phyloP scores from a whole-genome alignment of 495 filamentous ascomycete species.

The Penicillium parvum region DNA sequence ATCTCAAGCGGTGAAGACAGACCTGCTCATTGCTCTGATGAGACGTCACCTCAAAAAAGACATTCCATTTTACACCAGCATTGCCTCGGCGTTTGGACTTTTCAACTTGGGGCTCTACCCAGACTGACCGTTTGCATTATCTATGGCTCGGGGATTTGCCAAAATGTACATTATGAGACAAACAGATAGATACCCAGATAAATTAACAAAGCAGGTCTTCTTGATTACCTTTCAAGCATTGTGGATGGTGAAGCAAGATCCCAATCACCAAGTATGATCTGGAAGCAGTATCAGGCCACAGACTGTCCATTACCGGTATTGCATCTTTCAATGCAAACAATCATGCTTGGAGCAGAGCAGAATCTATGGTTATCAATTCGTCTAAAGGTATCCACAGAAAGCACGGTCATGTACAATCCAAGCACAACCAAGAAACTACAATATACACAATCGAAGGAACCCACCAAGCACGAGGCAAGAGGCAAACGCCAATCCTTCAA shows the following conservation, averaged over 20 bases:
- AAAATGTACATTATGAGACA: constrained; percentile 16
- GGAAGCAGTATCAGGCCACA: no score
- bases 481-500: constrained; percentile 8
- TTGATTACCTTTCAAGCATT: no score
- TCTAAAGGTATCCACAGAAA: constrained; percentile 21
- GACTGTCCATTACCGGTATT: no score
- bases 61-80: constrained; percentile 9
- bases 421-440: constrained; percentile 12
- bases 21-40: no score
- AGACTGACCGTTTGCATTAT: not conserved
- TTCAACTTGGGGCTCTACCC: not conserved
- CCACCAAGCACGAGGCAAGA: not conserved
- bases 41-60: no score
- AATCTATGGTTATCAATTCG: constrained; percentile 18
- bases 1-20: constrained; percentile 50
- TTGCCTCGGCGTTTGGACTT: constrained; percentile 21
- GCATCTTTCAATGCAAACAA: not conserved
- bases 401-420: constrained; percentile 17
- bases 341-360: not conserved
- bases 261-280: no score
- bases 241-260: no score
- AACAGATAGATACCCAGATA: constrained; percentile 32
- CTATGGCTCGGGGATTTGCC: not conserved
- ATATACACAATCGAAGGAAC: constrained; percentile 5
- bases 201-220: constrained; percentile 4